A percentile compares a stretch with the other conserved stretches of the same genome.
Evolutionary conservation across 2,329 filamentous ascomycete species (phyloP).

Genomic region (Colletotrichum higginsianum): DNA sequence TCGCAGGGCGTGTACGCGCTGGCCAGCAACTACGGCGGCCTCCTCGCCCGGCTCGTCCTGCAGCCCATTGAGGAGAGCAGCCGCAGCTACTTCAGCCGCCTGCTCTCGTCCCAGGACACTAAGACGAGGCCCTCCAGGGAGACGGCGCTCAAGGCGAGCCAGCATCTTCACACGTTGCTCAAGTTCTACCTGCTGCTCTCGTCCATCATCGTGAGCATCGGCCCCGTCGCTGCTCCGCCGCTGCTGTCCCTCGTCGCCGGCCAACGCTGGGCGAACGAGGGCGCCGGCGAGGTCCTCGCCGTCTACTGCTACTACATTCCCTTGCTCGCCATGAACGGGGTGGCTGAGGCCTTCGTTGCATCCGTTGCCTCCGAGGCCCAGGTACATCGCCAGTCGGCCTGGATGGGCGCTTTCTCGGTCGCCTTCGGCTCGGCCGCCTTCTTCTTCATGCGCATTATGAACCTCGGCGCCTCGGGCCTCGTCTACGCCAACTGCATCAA

Average conservation of each 20-base stretch:
- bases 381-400: constrained; percentile 82
- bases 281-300: constrained; percentile 81
- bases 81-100: constrained; percentile 88
- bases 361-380: constrained; percentile 84
- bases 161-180: constrained; percentile 75
- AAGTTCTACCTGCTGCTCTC: constrained; percentile 83
- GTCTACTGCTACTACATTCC: constrained; percentile 95
- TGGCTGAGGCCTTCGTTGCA: constrained; percentile 93
- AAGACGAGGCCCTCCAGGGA: constrained; percentile 44
- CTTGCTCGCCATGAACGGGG: constrained; percentile 90
- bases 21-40: constrained; percentile 93
- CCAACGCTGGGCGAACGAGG: constrained; percentile 79
- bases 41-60: constrained; percentile 90
- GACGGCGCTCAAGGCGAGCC: constrained; percentile 57
- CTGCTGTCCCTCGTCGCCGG: constrained; percentile 85
- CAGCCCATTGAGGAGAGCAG: constrained; percentile 97
- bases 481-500: constrained; percentile 92
- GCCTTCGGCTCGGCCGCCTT: constrained; percentile 83
- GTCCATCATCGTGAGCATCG: constrained; percentile 76
- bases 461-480: constrained; percentile 82
- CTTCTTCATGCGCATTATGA: constrained; percentile 78
- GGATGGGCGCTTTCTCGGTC: constrained; percentile 87
- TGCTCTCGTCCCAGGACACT: constrained; percentile 66
- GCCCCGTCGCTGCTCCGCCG: constrained; percentile 81
- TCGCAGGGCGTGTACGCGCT: constrained; percentile 94